These are phyloP conservation scores for Diaporthe ampelina DNA, from an alignment of 2,329 filamentous ascomycete species.

Conservation along the genomic window DNA sequence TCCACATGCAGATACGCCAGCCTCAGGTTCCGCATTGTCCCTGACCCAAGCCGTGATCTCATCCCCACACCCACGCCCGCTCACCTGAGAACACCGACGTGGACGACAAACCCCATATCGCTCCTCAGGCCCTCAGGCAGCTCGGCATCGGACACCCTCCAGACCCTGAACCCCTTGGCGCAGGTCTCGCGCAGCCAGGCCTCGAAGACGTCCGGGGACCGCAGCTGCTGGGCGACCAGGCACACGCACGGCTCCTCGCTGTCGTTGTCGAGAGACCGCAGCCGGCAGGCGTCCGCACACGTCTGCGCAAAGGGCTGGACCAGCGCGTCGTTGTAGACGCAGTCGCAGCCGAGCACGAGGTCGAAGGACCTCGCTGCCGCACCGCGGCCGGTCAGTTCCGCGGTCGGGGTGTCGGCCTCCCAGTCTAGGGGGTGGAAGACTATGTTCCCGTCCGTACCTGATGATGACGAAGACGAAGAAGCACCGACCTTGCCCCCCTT, in stretches of 20 bases:
- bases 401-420: slow-evolving; percentile 75
- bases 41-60: background rate
- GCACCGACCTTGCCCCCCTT: background rate
- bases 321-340: slow-evolving; percentile 93
- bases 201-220: slow-evolving; percentile 88
- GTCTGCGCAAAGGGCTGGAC: slow-evolving; percentile 86
- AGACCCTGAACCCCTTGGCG: slow-evolving; percentile 75
- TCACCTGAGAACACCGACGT: slow-evolving; percentile 74
- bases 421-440: slow-evolving; percentile 81
- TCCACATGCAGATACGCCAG: background rate
- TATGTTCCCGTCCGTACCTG: slow-evolving; percentile 56
- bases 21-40: background rate
- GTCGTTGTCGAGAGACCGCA: slow-evolving; percentile 57
- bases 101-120: slow-evolving; percentile 83
- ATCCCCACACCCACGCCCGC: background rate
- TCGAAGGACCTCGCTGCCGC: slow-evolving; percentile 65
- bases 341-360: slow-evolving; percentile 87
- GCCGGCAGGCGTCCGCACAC: slow-evolving; percentile 79
- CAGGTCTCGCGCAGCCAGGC: slow-evolving; percentile 80
- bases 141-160: slow-evolving; percentile 78
- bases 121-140: slow-evolving; percentile 72
- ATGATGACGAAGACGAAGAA: background rate
- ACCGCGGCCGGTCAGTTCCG: slow-evolving; percentile 53
- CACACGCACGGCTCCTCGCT: slow-evolving; percentile 69
- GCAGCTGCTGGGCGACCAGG: slow-evolving; percentile 89